phyloP scores from a whole-genome alignment of 75 land plant genomes.

The Chamaecyparis obtusa region DNA sequence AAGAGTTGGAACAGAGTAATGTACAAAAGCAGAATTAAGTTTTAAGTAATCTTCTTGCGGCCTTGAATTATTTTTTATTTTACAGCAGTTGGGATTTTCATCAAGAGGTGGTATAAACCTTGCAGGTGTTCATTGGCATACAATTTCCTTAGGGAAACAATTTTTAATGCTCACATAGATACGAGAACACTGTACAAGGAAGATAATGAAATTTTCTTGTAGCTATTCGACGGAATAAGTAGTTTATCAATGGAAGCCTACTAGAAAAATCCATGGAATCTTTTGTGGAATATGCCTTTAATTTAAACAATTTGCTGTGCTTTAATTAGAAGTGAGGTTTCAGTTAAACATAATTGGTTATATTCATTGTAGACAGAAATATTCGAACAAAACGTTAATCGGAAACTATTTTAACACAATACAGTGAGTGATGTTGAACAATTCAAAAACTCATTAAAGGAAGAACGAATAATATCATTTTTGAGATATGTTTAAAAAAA shows the following conservation, averaged over 20 bases:
- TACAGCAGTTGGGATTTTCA: neutral
- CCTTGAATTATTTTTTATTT: neutral
- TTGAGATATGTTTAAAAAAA: no score
- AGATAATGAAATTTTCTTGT: neutral
- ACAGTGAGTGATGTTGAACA: no score
- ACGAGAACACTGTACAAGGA: neutral
- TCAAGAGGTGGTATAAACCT: neutral
- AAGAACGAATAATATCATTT: no score
- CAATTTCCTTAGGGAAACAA: neutral
- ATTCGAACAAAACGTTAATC: neutral
- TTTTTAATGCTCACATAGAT: neutral
- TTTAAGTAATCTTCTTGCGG: neutral
- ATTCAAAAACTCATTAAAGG: no score
- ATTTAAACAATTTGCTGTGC: neutral
- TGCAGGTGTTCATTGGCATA: neutral
- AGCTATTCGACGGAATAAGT: neutral
- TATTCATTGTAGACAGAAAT: no score
- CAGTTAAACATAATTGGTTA: neutral
- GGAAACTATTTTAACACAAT: no score
- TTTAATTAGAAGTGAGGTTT: neutral
- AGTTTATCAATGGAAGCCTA: neutral
- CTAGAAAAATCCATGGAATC: neutral
- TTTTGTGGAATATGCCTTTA: neutral
- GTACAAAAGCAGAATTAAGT: neutral
- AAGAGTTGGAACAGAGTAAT: neutral